Conservation (phyloP, 2,329 filamentous ascomycete genomes). For the Ophiostoma ips region DNA sequence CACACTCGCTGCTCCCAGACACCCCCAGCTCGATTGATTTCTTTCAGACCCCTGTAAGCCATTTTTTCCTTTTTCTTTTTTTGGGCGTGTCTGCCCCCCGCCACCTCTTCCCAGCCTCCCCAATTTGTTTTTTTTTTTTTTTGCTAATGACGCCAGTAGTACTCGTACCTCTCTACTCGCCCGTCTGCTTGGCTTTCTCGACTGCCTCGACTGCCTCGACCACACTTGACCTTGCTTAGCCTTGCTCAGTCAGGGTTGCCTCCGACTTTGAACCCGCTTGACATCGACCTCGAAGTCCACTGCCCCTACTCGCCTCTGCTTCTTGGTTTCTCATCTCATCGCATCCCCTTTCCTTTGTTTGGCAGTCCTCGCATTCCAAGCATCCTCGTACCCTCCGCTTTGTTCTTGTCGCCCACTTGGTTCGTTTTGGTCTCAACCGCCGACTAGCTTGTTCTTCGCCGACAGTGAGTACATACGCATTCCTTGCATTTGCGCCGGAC, state of each 20-base stretch:
- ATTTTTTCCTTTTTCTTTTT: background rate
- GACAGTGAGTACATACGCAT: background rate
- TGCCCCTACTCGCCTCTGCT: too few species aligned
- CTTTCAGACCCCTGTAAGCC: slow-evolving; percentile 9
- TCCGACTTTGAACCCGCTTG: slow-evolving; percentile 1
- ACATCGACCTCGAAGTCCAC: too few species aligned
- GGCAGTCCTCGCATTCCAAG: background rate
- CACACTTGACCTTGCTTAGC: background rate
- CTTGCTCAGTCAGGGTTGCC: slow-evolving; percentile 5
- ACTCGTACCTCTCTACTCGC: slow-evolving; percentile 8
- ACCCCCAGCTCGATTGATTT: slow-evolving; percentile 5
- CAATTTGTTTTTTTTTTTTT: slow-evolving; percentile 10
- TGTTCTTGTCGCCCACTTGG: background rate
- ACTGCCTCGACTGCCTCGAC: background rate
- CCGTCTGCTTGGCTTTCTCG: slow-evolving; percentile 1
- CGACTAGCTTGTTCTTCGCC: background rate
- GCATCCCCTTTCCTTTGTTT: background rate
- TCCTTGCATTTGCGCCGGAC: background rate
- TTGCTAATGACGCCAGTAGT: slow-evolving; percentile 11
- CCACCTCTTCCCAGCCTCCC: slow-evolving; percentile 15
- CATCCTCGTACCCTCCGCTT: background rate
- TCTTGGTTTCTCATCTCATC: background rate
- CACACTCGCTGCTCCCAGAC: slow-evolving; percentile 1
- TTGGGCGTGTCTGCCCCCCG: slow-evolving; percentile 9
- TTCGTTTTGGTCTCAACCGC: background rate